These are phyloP conservation scores for Aspergillus udagawae DNA, from an alignment of 2,329 filamentous ascomycete genomes.

Conservation along the genomic window DNA sequence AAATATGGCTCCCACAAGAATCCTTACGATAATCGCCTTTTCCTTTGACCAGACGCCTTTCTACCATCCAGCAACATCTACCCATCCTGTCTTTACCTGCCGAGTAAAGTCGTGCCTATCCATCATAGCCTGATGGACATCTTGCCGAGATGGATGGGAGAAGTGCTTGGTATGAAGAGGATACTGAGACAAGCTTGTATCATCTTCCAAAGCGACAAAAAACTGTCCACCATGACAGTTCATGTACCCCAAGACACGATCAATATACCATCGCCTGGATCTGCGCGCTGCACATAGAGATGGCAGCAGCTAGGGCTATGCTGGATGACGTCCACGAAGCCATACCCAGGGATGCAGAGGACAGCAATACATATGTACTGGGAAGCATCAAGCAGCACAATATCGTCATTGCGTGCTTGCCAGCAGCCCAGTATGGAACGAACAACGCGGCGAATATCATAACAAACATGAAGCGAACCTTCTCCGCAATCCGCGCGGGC, in stretches of 20 bases:
- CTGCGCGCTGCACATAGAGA: constrained; percentile 14
- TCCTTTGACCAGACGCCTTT: too few relatives aligned
- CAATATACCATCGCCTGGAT: constrained; percentile 17
- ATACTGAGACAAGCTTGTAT: neutral
- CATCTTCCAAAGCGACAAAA: constrained; percentile 1
- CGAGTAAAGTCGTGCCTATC: neutral
- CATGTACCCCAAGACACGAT: neutral
- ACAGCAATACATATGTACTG: constrained; percentile 7
- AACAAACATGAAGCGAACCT: constrained; percentile 7
- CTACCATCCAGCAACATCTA: too few relatives aligned
- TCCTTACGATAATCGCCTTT: too few relatives aligned
- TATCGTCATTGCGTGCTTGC: constrained; percentile 10
- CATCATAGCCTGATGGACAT: neutral
- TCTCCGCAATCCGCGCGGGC: constrained; percentile 10
- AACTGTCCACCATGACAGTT: neutral
- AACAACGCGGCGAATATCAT: constrained; percentile 5
- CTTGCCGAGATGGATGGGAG: neutral
- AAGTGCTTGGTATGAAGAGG: neutral
- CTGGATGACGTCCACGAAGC: constrained; percentile 9
- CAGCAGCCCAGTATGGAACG: constrained; percentile 2
- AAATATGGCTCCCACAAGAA: too few relatives aligned
- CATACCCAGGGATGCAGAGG: neutral
- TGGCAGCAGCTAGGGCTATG: constrained; percentile 14
- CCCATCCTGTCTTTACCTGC: neutral
- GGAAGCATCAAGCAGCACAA: constrained; percentile 7